Evolutionary conservation across 192 early-diverging fungal species (phyloP).

Genomic region (Phycomyces blakesleeanus): DNA sequence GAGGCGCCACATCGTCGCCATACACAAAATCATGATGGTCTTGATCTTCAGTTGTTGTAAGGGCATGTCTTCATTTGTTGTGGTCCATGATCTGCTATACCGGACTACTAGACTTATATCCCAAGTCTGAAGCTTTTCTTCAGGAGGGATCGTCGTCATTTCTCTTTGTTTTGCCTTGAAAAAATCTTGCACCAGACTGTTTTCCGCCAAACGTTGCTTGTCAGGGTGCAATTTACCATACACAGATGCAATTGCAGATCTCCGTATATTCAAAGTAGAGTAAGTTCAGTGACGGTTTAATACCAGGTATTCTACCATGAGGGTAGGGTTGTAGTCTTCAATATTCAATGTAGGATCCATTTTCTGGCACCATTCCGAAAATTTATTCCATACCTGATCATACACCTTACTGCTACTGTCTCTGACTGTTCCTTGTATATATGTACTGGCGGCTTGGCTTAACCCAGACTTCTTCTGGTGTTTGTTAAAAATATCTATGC

Average conservation of each 20-base stretch:
- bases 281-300: not conserved
- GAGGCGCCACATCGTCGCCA: not conserved
- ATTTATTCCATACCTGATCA: not conserved
- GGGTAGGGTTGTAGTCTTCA: too few relatives aligned
- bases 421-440: too few relatives aligned
- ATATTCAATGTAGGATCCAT: not conserved
- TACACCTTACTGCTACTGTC: not conserved
- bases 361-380: not conserved
- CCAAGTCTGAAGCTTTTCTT: not conserved
- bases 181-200: not conserved
- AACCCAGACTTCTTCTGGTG: too few relatives aligned
- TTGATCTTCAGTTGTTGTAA: not conserved
- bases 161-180: conserved; percentile 7
- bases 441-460: too few relatives aligned
- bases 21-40: not conserved
- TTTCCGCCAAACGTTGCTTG: not conserved
- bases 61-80: not conserved
- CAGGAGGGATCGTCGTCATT: not conserved
- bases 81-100: not conserved
- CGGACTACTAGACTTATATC: too few relatives aligned
- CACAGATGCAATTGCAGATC: not conserved
- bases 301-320: not conserved
- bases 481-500: conserved; percentile 10
- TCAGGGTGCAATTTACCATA: not conserved
- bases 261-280: not conserved